Percentiles rank a stretch among this genome's conserved stretches.
Conservation (phyloP, 2,329 filamentous ascomycete species). For the Thermochaetoides dissita region DNA sequence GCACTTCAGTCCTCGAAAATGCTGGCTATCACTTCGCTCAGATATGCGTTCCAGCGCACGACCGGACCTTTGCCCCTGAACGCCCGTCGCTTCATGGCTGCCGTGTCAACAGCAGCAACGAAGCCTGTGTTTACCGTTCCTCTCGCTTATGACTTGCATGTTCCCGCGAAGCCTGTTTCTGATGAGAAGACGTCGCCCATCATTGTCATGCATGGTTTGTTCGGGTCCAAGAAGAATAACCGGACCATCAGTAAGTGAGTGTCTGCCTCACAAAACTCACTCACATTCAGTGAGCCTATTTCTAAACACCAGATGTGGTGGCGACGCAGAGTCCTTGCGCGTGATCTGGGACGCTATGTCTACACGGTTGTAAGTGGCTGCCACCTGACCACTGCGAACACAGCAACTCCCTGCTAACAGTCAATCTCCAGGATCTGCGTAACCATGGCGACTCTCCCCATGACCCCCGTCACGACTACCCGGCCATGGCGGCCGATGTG, state of each 20-base stretch:
- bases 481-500: slow-evolving; percentile 69
- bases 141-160: slow-evolving; percentile 54
- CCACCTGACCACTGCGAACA: neutral
- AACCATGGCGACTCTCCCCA: slow-evolving; percentile 92
- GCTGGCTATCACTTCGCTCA: too few relatives aligned
- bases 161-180: slow-evolving; percentile 33
- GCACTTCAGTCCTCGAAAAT: too few relatives aligned
- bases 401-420: slow-evolving; percentile 5
- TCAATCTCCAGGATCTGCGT: slow-evolving; percentile 53
- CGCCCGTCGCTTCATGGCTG: too few relatives aligned
- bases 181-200: slow-evolving; percentile 46
- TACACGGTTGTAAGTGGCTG: slow-evolving; percentile 56
- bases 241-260: slow-evolving; percentile 84
- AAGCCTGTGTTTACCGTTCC: slow-evolving; percentile 17
- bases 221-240: slow-evolving; percentile 93
- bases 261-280: neutral
- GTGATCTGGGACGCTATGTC: slow-evolving; percentile 65
- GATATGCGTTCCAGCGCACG: too few relatives aligned
- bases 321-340: slow-evolving; percentile 38
- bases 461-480: slow-evolving; percentile 61
- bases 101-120: neutral
- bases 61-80: too few relatives aligned
- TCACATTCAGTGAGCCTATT: too few relatives aligned
- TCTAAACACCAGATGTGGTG: neutral
- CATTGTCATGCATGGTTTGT: slow-evolving; percentile 81